Conservation (phyloP, 306 rosid species). For the Castanea crenata region DNA sequence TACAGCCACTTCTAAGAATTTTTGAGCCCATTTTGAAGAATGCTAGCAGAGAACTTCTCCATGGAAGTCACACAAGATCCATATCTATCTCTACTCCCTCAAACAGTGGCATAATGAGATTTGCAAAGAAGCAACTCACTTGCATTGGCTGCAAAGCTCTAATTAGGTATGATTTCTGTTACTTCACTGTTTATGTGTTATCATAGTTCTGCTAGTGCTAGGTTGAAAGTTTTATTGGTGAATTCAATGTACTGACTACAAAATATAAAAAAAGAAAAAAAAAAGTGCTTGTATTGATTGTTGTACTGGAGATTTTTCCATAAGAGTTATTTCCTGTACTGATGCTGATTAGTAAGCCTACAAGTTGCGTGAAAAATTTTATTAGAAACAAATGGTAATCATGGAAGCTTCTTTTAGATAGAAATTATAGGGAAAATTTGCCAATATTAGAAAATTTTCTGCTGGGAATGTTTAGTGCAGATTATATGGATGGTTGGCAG, state of each 20-base stretch:
- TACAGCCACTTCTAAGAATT: conserved; percentile 93
- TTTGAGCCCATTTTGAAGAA: conserved; percentile 96
- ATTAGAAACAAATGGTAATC: not conserved
- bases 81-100: conserved; percentile 90
- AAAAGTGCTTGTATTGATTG: not conserved
- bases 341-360: not conserved
- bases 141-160: conserved; percentile 96
- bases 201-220: conserved; percentile 11
- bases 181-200: not conserved
- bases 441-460: not conserved
- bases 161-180: conserved; percentile 55
- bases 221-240: conserved; percentile 13
- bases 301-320: not conserved
- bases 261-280: too few species aligned
- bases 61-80: conserved; percentile 94
- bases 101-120: conserved; percentile 90
- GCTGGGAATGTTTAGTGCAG: not conserved
- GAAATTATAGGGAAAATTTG: not conserved
- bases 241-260: not conserved
- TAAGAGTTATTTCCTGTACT: not conserved
- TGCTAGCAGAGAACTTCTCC: conserved; percentile 97
- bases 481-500: not conserved
- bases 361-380: not conserved
- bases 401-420: not conserved
- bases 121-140: conserved; percentile 79